Conservation (phyloP, 805 yeast genomes). For the Spathaspora hagerdaliae region DNA sequence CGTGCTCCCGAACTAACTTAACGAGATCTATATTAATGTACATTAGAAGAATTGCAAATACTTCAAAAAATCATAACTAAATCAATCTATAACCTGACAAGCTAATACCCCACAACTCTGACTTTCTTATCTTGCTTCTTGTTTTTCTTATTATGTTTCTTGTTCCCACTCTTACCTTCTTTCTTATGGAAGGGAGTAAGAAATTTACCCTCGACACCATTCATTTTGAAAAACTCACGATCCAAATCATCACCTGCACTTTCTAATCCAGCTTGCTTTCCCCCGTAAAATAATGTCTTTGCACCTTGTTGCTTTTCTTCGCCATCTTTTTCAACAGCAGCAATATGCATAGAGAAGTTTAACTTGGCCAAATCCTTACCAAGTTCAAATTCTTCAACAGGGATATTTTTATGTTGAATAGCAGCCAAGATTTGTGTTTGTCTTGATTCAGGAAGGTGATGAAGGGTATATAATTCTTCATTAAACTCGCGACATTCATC, state of each 20-base stretch:
- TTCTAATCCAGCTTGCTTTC: constrained; percentile 73
- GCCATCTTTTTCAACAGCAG: constrained; percentile 20
- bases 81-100: too few species aligned
- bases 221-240: constrained; percentile 76
- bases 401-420: constrained; percentile 51
- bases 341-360: constrained; percentile 75
- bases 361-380: constrained; percentile 65
- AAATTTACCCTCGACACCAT: constrained; percentile 57
- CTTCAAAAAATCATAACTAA: too few species aligned
- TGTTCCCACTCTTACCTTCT: constrained; percentile 27
- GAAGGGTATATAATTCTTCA: constrained; percentile 63
- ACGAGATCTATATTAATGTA: too few species aligned
- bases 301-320: constrained; percentile 30
- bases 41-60: too few species aligned
- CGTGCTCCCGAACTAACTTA: too few species aligned
- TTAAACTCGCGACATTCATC: constrained; percentile 54
- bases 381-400: constrained; percentile 53
- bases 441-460: constrained; percentile 67
- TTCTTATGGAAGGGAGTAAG: constrained; percentile 70
- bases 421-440: constrained; percentile 67
- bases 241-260: constrained; percentile 83
- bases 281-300: constrained; percentile 63
- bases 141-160: constrained; percentile 74
- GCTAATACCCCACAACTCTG: constrained; percentile 23
- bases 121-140: constrained; percentile 56